phyloP scores from a whole-genome alignment of 108 stramenopile genomes.

The Mediolabrus comicus region DNA sequence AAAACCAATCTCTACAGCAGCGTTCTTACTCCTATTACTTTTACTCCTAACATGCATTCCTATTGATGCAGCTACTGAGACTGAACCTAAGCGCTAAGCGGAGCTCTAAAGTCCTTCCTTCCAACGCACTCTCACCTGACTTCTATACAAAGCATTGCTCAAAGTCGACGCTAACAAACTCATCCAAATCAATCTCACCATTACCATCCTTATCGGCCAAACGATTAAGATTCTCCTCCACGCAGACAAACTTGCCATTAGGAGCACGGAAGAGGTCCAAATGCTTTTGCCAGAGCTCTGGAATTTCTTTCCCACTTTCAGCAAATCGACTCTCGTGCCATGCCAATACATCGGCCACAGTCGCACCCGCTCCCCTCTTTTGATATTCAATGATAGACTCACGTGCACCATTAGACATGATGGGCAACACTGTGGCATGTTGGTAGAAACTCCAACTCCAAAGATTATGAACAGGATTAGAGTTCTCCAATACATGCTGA shows the following conservation, averaged over 20 bases:
- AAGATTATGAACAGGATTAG: slow-evolving; percentile 7
- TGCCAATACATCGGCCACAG: slow-evolving; percentile 7
- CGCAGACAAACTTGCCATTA: slow-evolving; percentile 7
- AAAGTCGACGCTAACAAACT: slow-evolving; percentile 11
- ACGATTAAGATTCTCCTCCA: background rate
- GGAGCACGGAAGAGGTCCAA: slow-evolving; percentile 8
- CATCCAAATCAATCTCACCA: slow-evolving; percentile 15
- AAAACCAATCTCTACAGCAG: too few species aligned
- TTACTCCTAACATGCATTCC: too few species aligned
- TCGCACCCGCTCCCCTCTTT: slow-evolving; percentile 1
- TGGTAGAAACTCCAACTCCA: slow-evolving; percentile 25
- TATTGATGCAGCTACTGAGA: too few species aligned
- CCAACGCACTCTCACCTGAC: too few species aligned
- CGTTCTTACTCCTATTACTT: too few species aligned
- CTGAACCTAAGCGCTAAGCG: too few species aligned
- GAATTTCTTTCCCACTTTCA: slow-evolving; percentile 11
- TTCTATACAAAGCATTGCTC: background rate
- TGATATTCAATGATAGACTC: slow-evolving; percentile 17
- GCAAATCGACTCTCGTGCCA: slow-evolving; percentile 16
- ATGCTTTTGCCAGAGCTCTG: slow-evolving; percentile 24
- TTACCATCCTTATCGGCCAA: slow-evolving; percentile 10
- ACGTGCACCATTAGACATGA: slow-evolving; percentile 14
- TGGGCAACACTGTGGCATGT: slow-evolving; percentile 6
- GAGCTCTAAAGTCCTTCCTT: too few species aligned
- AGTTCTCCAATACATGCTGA: slow-evolving; percentile 21